Percentiles rank a stretch among this genome's conserved stretches.
phyloP scores from a whole-genome alignment of 176 grass and related monocot species.

The Thinopyrum elongatum region DNA sequence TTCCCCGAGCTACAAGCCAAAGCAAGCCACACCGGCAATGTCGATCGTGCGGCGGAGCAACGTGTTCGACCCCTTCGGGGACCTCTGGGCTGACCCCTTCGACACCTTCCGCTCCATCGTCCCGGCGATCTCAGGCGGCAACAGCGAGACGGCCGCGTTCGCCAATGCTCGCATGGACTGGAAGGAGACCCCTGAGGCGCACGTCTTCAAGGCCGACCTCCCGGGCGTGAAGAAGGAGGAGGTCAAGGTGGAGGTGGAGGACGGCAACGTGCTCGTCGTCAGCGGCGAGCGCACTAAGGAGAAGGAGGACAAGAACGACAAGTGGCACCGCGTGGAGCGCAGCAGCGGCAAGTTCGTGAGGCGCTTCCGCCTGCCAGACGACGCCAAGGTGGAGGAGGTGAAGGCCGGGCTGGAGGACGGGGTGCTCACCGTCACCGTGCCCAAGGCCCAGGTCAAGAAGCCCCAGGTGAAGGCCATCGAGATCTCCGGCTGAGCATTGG shows the following conservation, averaged over 20 bases:
- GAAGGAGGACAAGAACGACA: slow-evolving; percentile 47
- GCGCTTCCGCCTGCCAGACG: slow-evolving; percentile 27
- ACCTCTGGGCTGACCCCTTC: slow-evolving; percentile 34
- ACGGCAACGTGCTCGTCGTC: slow-evolving; percentile 39
- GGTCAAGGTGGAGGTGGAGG: slow-evolving; percentile 45
- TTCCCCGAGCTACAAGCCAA: background rate
- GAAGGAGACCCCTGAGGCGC: slow-evolving; percentile 32
- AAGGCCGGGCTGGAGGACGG: slow-evolving; percentile 35
- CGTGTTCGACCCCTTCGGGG: slow-evolving; percentile 46
- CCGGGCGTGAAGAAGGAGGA: slow-evolving; percentile 38
- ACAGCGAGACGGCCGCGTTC: slow-evolving; percentile 6
- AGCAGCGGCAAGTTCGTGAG: slow-evolving; percentile 33
- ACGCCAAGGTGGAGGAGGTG: slow-evolving; percentile 33
- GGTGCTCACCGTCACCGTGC: slow-evolving; percentile 43
- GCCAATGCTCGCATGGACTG: slow-evolving; percentile 20
- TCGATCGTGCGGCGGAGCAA: slow-evolving; percentile 40
- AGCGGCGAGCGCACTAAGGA: slow-evolving; percentile 30
- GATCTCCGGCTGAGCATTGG: slow-evolving; percentile 8
- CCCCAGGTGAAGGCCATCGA: slow-evolving; percentile 17
- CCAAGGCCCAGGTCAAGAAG: slow-evolving; percentile 25
- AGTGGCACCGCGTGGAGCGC: slow-evolving; percentile 43
- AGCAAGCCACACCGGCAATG: background rate
- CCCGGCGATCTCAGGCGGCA: background rate
- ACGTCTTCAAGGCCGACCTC: slow-evolving; percentile 49
- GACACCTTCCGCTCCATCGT: slow-evolving; percentile 31